These are phyloP conservation scores for Arbutus unedo DNA, from an alignment of 148 eudicot genomes.

Conservation along the genomic window DNA sequence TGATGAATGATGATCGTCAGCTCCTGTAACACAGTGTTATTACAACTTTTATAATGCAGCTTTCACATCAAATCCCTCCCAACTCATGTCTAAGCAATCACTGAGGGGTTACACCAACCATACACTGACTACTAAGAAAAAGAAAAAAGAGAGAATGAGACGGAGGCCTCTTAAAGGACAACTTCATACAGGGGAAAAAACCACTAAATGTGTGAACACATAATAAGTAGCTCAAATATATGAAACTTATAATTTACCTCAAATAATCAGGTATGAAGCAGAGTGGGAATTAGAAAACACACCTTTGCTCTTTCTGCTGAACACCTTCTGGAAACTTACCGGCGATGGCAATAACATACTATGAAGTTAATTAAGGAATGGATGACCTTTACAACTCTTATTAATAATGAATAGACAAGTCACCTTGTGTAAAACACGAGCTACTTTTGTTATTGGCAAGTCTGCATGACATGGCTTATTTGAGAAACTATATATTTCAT, in stretches of 20 bases:
- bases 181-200: not conserved
- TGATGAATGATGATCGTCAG: not conserved
- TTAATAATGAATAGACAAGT: not conserved
- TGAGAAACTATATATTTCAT: not conserved
- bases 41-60: not conserved
- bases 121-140: not conserved
- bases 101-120: no score
- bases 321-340: not conserved
- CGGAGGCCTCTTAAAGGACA: not conserved
- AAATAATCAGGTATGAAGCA: not conserved
- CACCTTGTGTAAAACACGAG: not conserved
- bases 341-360: not conserved
- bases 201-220: not conserved
- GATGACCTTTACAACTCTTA: not conserved
- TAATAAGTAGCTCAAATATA: not conserved
- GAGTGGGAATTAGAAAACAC: not conserved
- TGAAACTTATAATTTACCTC: not conserved
- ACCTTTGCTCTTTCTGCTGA: not conserved
- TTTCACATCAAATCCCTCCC: not conserved
- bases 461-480: not conserved
- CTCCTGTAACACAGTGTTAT: slow-evolving; percentile 5
- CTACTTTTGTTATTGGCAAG: not conserved
- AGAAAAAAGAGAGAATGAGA: not conserved
- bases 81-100: not conserved
- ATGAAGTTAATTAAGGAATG: not conserved